Percentiles rank a stretch among this genome's conserved stretches.
Conservation (phyloP, 2,329 filamentous ascomycete species). For the Xylariaceae sp. region DNA sequence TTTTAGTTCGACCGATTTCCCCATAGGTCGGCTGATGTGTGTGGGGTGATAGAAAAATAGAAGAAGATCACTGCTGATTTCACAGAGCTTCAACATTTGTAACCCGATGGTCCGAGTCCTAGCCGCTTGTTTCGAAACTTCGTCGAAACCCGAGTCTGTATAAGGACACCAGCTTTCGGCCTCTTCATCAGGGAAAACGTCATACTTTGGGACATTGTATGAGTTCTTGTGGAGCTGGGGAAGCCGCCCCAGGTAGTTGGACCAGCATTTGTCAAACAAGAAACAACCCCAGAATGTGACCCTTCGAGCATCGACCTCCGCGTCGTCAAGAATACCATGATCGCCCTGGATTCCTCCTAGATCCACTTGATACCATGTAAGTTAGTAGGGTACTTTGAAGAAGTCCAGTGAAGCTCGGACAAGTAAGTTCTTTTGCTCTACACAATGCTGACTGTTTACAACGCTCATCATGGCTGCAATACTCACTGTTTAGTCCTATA, state of each 20-base stretch:
- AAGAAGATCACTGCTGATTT: slow-evolving; percentile 90
- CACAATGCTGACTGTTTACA: too few relatives aligned
- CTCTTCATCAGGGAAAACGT: slow-evolving; percentile 88
- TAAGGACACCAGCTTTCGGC: slow-evolving; percentile 83
- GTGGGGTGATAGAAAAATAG: slow-evolving; percentile 87
- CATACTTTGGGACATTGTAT: slow-evolving; percentile 82
- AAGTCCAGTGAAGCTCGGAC: too few relatives aligned
- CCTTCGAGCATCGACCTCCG: slow-evolving; percentile 82
- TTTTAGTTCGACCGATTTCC: slow-evolving; percentile 83
- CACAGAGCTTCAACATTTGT: slow-evolving; percentile 79
- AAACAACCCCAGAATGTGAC: slow-evolving; percentile 98
- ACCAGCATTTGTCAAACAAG: slow-evolving; percentile 98
- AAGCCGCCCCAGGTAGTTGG: slow-evolving; percentile 89
- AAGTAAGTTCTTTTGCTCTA: too few relatives aligned
- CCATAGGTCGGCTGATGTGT: slow-evolving; percentile 59
- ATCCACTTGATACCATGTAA: slow-evolving; percentile 48
- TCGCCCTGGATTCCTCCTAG: slow-evolving; percentile 62
- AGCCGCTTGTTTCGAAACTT: slow-evolving; percentile 72
- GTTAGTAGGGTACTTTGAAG: too few relatives aligned
- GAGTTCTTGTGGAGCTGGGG: slow-evolving; percentile 80
- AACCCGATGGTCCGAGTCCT: slow-evolving; percentile 78
- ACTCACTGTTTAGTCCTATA: slow-evolving; percentile 70
- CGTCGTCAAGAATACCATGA: slow-evolving; percentile 63
- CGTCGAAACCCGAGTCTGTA: slow-evolving; percentile 76
- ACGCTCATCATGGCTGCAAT: too few relatives aligned